Evolutionary conservation across 352 stramenopile species (phyloP), one percentile per base, ranked within the genome.

Genomic region (Pythium phragmitis): DNA sequence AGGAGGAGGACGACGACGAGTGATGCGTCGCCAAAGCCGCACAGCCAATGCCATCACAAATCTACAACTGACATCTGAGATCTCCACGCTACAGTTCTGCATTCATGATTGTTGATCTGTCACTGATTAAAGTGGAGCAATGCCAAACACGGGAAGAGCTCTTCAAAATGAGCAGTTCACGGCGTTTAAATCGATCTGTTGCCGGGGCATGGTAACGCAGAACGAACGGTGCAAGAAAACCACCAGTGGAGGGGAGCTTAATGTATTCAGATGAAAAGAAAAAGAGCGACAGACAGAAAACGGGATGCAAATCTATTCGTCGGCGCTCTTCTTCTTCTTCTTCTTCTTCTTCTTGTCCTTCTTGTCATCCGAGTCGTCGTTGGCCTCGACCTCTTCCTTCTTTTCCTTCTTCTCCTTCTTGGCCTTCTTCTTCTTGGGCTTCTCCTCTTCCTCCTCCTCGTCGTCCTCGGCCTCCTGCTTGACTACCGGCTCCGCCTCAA

Each of bases 401-500:
- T 92, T 88, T 68, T 93, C 92, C 60, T 92, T 87, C 70, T 92
- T 88, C 63, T 76, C 78, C 67, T 79, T 82, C 78, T 91, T 87
- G 47, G 59, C 43, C 60, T 73, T 73, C 43, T 72, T 72, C 60
- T 72, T 72, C 66, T 67, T 67, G 9, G 56, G 47, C 70, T 92
- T 82, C 34, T 55, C 48, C 51, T 91, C 70, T 34, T 55, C 48
- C 17, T 80, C 72, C 17, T 87, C 77, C 43, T 90, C 68, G 34
- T 85, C 74, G 9, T 83, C 72, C 14, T 78, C 76, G 11, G 66
- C 54, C 54, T 87, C 85, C 23, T 71, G 53, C 61, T 89, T 85
- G 42, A 87, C 82, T 51, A 66, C 72, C 26, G 79, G 77, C 53
- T 82, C 81, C 30, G 87, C 72, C 33, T 85, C 75, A 36, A 79